Base-by-base conservation (phyloP, 2,329 filamentous ascomycete genomes). In the Fusarium poae region DNA sequence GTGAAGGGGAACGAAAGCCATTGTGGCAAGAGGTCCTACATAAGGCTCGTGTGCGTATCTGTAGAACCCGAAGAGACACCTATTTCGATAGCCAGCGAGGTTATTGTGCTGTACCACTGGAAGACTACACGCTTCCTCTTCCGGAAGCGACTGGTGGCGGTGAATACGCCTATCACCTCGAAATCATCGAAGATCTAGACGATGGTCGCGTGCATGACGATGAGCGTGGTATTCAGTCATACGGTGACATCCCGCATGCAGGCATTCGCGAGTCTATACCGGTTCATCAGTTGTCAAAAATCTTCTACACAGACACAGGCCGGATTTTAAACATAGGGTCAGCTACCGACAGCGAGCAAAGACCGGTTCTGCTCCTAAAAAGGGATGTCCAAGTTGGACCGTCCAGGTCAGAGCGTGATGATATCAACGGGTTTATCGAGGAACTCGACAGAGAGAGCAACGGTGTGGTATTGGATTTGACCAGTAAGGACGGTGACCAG, bases 1-100 rank as follows among this genome's bases (percentile, higher is more conserved):
- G 73, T 4, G 70, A 75, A 43, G 60, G 70, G 11, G 91, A 80
- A 79, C 89, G 80, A 83, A 86, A 84, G 68, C 84, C 93, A 0
- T 91, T 94, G 1, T 98, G 96, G 96, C 96, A 98, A 77, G 95
- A 99, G 77, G 94, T 97, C 40, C 90, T 97, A 64, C 94, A 98
- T 81, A 99, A 98, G 78, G 92, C 94, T 20, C 88, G 90, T 39
- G 89, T 97, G 15, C 93, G 94, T 60, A 83, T 99, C 13, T 86
- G 91, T 72, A 86, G 94, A 48, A 87, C 92, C 1, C 72, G 91
- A 89, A 48, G 39, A 18, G 60, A 67, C 29, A 64, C 63, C 34
- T 56, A 62, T 20, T 74, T 74, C 45, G 70, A 74, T 55, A 67
- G 59, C 27, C 65, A 46, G 25, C 35, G 43, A 44, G 72, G 72